Percentiles rank a stretch among this genome's conserved stretches.
phyloP scores from a whole-genome alignment of 2,329 filamentous ascomycete genomes.

The Fusarium illudens region DNA sequence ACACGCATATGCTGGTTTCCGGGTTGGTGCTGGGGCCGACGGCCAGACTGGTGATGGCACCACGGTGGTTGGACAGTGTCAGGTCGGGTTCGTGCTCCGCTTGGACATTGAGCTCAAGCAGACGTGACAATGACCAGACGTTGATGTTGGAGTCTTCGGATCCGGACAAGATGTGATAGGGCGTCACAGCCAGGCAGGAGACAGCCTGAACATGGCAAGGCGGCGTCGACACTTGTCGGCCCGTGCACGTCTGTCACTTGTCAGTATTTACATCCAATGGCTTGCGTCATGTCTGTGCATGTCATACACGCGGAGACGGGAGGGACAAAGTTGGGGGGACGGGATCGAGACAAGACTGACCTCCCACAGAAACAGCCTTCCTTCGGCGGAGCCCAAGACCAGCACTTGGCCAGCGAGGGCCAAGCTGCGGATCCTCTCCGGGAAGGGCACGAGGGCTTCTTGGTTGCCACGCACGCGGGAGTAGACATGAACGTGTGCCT shows the following conservation, averaged over 20 bases:
- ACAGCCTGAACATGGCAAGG: constrained; percentile 83
- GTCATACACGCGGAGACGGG: constrained; percentile 23
- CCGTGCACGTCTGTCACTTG: constrained; percentile 70
- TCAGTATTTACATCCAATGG: constrained; percentile 33
- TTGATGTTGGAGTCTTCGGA: constrained; percentile 90
- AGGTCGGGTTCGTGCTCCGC: constrained; percentile 74
- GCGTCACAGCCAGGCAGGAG: constrained; percentile 76
- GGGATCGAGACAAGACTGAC: constrained; percentile 56
- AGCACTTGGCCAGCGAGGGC: constrained; percentile 77
- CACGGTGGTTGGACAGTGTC: constrained; percentile 80
- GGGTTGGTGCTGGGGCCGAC: constrained; percentile 72
- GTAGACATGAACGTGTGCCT: constrained; percentile 93
- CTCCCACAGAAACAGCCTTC: constrained; percentile 92
- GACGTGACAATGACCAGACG: constrained; percentile 83
- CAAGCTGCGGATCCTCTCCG: constrained; percentile 83
- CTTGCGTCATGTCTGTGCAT: constrained; percentile 19
- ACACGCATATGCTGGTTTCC: constrained; percentile 83
- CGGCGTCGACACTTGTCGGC: constrained; percentile 77
- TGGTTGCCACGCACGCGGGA: constrained; percentile 83
- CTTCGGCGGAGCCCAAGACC: constrained; percentile 83
- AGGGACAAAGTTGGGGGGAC: constrained; percentile 24
- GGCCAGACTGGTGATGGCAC: constrained; percentile 71
- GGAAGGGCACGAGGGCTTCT: constrained; percentile 87
- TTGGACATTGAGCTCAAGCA: constrained; percentile 69
- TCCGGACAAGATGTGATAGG: constrained; percentile 77